A percentile compares a stretch with the other conserved stretches of the same genome.
These are phyloP conservation scores for Annona squamosa DNA, from an alignment of 164 flowering plant genomes.

Conservation along the genomic window DNA sequence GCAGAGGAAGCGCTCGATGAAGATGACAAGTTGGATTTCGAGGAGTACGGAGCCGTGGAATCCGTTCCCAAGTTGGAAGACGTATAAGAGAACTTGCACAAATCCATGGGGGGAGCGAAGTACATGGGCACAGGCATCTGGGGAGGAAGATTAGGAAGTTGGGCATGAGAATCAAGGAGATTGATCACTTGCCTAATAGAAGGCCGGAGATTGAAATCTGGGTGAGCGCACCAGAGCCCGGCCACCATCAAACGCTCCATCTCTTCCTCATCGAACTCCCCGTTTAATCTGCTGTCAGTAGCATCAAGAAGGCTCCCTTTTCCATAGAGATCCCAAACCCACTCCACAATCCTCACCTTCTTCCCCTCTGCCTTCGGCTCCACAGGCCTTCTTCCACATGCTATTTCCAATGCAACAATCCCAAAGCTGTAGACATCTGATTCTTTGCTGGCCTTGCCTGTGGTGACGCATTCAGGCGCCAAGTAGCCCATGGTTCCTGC, in stretches of 20 bases:
- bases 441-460: slow-evolving; percentile 43
- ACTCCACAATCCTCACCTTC: slow-evolving; percentile 24
- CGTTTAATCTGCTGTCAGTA: slow-evolving; percentile 21
- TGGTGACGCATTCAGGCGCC: slow-evolving; percentile 41
- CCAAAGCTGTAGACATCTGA: slow-evolving; percentile 52
- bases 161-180: slow-evolving; percentile 25
- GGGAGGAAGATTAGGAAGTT: slow-evolving; percentile 24
- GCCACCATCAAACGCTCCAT: slow-evolving; percentile 27
- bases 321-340: slow-evolving; percentile 48
- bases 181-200: slow-evolving; percentile 24
- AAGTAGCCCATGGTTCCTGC: slow-evolving; percentile 53
- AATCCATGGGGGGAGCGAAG: slow-evolving; percentile 9
- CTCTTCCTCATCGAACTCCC: slow-evolving; percentile 19
- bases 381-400: slow-evolving; percentile 32
- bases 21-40: background rate
- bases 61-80: slow-evolving; percentile 4
- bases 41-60: slow-evolving; percentile 9
- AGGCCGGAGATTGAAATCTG: slow-evolving; percentile 23
- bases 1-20: slow-evolving; percentile 13
- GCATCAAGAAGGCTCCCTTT: slow-evolving; percentile 26
- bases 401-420: slow-evolving; percentile 37
- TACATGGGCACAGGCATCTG: slow-evolving; percentile 27
- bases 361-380: slow-evolving; percentile 17
- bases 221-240: slow-evolving; percentile 37
- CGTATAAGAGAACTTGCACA: slow-evolving; percentile 2